phyloP scores from a whole-genome alignment of 345 rosid species.

The Sonneratia alba region DNA sequence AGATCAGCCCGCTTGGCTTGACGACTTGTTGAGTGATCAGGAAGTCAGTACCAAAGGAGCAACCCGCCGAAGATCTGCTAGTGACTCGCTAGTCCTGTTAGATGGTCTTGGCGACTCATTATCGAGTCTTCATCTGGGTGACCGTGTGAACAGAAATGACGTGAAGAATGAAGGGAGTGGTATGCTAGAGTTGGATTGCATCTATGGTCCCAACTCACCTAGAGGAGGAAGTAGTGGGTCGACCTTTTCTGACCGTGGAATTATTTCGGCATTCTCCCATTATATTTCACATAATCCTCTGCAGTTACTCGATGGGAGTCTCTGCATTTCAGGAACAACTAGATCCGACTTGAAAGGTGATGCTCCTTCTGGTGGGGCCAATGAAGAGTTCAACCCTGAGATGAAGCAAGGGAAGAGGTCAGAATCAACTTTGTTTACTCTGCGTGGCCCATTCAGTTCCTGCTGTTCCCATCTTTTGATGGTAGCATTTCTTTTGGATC shows the following conservation, averaged over 20 bases:
- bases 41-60: conserved; percentile 25
- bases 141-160: conserved; percentile 21
- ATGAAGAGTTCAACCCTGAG: conserved; percentile 29
- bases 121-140: conserved; percentile 28
- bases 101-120: conserved; percentile 35
- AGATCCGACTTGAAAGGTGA: conserved; percentile 20
- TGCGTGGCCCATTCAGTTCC: neutral
- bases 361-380: conserved; percentile 9
- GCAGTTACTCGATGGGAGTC: conserved; percentile 33
- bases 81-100: conserved; percentile 53
- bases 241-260: conserved; percentile 38
- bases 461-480: neutral
- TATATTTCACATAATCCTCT: conserved; percentile 31
- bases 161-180: conserved; percentile 21
- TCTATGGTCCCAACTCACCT: conserved; percentile 79
- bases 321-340: conserved; percentile 24
- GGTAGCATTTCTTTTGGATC: neutral
- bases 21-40: conserved; percentile 44
- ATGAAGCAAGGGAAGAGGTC: conserved; percentile 41
- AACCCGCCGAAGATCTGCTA: conserved; percentile 53
- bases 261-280: conserved; percentile 57
- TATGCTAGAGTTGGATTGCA: conserved; percentile 47
- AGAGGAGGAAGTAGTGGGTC: conserved; percentile 31
- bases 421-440: neutral
- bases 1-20: conserved; percentile 58